phyloP scores from a whole-genome alignment of 2,329 filamentous ascomycete species.

The Venturia pyrina region DNA sequence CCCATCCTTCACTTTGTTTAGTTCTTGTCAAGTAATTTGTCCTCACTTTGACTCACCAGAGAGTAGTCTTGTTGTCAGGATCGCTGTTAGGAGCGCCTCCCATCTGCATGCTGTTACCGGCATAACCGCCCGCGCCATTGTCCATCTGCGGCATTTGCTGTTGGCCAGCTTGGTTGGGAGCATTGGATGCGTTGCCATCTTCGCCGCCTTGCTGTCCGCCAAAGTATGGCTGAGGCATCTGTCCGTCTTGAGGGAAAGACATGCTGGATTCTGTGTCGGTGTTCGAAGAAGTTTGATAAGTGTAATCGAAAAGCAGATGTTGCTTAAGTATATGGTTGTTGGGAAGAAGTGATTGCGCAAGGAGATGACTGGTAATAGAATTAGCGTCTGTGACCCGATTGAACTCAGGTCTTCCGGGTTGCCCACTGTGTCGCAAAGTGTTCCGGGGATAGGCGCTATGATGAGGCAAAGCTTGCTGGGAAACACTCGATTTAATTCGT shows the following conservation, averaged over 20 bases:
- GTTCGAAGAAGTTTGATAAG: constrained; percentile 11
- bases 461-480: background rate
- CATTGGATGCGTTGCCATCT: constrained; percentile 10
- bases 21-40: background rate
- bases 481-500: background rate
- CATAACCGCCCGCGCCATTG: background rate
- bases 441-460: background rate
- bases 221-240: constrained; percentile 1
- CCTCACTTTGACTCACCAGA: constrained; percentile 33
- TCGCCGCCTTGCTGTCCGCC: constrained; percentile 9
- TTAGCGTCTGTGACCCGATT: background rate
- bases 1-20: constrained; percentile 65
- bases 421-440: constrained; percentile 4
- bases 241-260: constrained; percentile 10
- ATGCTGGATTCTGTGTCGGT: background rate
- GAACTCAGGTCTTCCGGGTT: background rate
- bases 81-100: constrained; percentile 22
- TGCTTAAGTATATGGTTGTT: constrained; percentile 2
- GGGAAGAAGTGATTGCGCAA: background rate
- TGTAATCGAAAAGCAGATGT: constrained; percentile 22
- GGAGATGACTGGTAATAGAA: background rate
- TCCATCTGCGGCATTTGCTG: constrained; percentile 14
- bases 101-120: background rate
- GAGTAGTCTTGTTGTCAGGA: constrained; percentile 41
- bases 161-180: constrained; percentile 15